phyloP scores from a whole-genome alignment of 768 basidiomycete genomes.

The Mycena galericulata region DNA sequence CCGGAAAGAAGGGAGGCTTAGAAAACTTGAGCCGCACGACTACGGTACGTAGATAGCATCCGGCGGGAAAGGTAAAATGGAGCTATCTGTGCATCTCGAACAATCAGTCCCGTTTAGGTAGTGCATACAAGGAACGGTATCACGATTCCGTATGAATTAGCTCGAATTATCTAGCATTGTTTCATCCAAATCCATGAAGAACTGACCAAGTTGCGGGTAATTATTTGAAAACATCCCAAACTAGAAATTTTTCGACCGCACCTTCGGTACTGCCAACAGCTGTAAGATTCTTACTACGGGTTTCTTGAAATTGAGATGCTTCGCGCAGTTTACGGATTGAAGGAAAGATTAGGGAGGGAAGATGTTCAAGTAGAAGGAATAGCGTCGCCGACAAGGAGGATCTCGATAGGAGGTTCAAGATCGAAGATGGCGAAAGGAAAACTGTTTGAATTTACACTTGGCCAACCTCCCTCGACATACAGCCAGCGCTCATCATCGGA shows the following conservation, averaged over 20 bases:
- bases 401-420: too few relatives aligned
- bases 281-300: background rate
- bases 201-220: too few relatives aligned
- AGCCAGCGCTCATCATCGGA: background rate
- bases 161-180: too few relatives aligned
- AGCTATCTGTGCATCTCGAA: background rate
- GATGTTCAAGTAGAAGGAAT: slow-evolving; percentile 1
- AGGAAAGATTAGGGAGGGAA: background rate
- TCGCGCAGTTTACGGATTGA: background rate
- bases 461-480: too few relatives aligned
- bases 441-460: background rate
- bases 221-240: too few relatives aligned
- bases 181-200: too few relatives aligned
- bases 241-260: too few relatives aligned
- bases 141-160: too few relatives aligned
- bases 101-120: slow-evolving; percentile 1
- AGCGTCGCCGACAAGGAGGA: too few relatives aligned
- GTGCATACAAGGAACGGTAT: too few relatives aligned
- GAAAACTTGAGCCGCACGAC: background rate
- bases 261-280: too few relatives aligned
- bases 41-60: background rate
- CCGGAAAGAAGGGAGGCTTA: slow-evolving; percentile 12
- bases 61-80: background rate
- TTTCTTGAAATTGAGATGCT: slow-evolving; percentile 7
- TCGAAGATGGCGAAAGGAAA: too few relatives aligned